These are phyloP conservation scores for Amanita exitialis DNA, from an alignment of 768 basidiomycete genomes.

Conservation along the genomic window DNA sequence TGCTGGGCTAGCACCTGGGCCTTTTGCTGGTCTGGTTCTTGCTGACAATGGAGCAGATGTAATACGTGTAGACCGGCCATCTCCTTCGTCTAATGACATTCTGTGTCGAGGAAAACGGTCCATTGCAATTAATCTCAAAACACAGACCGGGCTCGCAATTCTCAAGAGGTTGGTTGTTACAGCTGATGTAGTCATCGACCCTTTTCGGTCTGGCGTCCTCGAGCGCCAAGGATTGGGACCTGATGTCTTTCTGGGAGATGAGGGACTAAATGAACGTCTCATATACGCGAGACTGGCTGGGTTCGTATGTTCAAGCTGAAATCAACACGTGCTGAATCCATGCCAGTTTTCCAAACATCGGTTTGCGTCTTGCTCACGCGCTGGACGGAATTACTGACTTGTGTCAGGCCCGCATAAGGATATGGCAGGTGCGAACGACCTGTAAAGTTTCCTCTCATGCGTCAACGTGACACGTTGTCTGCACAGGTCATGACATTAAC, in stretches of 20 bases:
- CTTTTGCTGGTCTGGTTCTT: constrained; percentile 68
- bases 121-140: constrained; percentile 60
- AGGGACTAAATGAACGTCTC: constrained; percentile 50
- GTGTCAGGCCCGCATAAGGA: constrained; percentile 53
- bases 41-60: constrained; percentile 77
- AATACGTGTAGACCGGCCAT: constrained; percentile 62
- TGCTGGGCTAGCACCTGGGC: constrained; percentile 74
- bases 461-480: neutral
- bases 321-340: neutral
- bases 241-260: constrained; percentile 52
- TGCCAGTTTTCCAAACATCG: constrained; percentile 50
- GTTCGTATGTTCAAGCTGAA: constrained; percentile 26
- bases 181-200: constrained; percentile 79
- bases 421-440: constrained; percentile 54
- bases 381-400: constrained; percentile 6
- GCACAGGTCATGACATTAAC: constrained; percentile 72
- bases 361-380: constrained; percentile 18
- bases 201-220: constrained; percentile 77
- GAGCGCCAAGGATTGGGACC: constrained; percentile 73
- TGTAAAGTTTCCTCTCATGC: neutral
- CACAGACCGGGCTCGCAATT: constrained; percentile 41
- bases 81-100: constrained; percentile 32
- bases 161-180: constrained; percentile 46
- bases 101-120: constrained; percentile 72
- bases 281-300: constrained; percentile 72